phyloP scores from a whole-genome alignment of 2,329 filamentous ascomycete species.

The Arachnopeziza araneosa region DNA sequence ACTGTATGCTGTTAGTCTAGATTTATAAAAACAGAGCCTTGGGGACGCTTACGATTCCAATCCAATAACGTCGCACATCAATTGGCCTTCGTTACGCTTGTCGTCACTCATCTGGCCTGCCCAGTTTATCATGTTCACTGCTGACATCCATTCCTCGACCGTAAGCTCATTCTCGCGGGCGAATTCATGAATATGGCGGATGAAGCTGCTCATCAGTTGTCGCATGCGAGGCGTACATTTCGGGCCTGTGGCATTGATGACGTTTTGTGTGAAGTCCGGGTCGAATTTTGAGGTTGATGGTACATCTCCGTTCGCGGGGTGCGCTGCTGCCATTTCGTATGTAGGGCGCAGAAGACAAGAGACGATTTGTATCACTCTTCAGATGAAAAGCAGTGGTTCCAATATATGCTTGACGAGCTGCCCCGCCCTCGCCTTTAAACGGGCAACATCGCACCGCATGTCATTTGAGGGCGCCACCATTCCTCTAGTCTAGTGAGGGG shows the following conservation, averaged over 20 bases:
- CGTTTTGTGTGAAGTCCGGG: constrained; percentile 53
- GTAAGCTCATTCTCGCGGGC: constrained; percentile 53
- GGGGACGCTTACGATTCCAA: constrained; percentile 48
- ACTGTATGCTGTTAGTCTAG: constrained; percentile 26
- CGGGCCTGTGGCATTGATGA: constrained; percentile 57
- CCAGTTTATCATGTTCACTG: constrained; percentile 52
- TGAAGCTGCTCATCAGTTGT: constrained; percentile 48
- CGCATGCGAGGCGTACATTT: constrained; percentile 51
- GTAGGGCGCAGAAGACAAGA: background rate
- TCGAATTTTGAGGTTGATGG: constrained; percentile 44
- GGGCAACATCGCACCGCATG: background rate
- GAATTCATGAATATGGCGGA: constrained; percentile 53
- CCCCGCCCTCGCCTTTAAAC: background rate
- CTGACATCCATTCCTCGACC: constrained; percentile 53
- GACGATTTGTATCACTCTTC: background rate
- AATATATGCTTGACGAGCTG: background rate
- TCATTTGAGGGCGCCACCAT: no score
- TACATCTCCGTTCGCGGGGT: constrained; percentile 30
- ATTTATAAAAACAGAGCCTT: background rate
- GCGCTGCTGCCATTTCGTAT: constrained; percentile 38
- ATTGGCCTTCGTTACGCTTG: constrained; percentile 58
- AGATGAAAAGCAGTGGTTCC: background rate
- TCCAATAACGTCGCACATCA: constrained; percentile 57
- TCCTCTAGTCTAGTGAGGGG: background rate
- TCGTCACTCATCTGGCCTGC: constrained; percentile 57